These are phyloP conservation scores for Populus hybrid DNA, from an alignment of 441 rosid species.

Conservation along the genomic window DNA sequence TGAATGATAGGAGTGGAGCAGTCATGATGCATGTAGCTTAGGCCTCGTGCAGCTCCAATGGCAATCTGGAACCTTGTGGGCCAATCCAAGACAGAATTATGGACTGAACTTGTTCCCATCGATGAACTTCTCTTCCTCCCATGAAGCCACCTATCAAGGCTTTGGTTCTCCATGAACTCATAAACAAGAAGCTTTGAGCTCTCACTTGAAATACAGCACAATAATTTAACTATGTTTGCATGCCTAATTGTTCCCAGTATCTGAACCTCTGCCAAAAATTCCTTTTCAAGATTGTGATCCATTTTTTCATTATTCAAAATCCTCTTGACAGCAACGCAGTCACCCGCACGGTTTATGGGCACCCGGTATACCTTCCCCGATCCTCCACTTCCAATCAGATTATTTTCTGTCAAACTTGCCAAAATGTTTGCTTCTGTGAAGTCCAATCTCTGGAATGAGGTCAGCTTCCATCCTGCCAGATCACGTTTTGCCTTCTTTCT, in stretches of 20 bases:
- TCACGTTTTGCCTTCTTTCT: slow-evolving; percentile 35
- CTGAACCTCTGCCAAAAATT: slow-evolving; percentile 72
- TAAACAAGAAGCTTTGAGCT: slow-evolving; percentile 86
- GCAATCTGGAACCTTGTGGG: slow-evolving; percentile 72
- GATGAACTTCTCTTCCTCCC: slow-evolving; percentile 34
- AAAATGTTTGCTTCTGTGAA: slow-evolving; percentile 59
- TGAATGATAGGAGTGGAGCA: slow-evolving; percentile 73
- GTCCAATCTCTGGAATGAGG: slow-evolving; percentile 67
- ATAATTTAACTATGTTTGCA: slow-evolving; percentile 70
- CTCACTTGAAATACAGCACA: slow-evolving; percentile 81
- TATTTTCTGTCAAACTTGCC: slow-evolving; percentile 57
- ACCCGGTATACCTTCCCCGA: slow-evolving; percentile 80
- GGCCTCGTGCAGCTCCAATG: slow-evolving; percentile 76
- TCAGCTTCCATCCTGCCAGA: slow-evolving; percentile 67
- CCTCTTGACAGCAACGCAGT: slow-evolving; percentile 84
- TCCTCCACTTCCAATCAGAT: slow-evolving; percentile 79
- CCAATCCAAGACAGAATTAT: slow-evolving; percentile 44
- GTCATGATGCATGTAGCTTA: slow-evolving; percentile 87
- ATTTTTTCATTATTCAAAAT: slow-evolving; percentile 53
- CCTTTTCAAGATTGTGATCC: slow-evolving; percentile 61
- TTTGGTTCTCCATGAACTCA: slow-evolving; percentile 81
- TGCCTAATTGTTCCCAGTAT: slow-evolving; percentile 74
- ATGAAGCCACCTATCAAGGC: slow-evolving; percentile 86
- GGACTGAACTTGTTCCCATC: slow-evolving; percentile 16
- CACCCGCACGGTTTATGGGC: slow-evolving; percentile 31